Evolutionary conservation across 2,329 filamentous ascomycete genomes (phyloP), one percentile per base, ranked within the genome.

Genomic region (Apiospora hydei): DNA sequence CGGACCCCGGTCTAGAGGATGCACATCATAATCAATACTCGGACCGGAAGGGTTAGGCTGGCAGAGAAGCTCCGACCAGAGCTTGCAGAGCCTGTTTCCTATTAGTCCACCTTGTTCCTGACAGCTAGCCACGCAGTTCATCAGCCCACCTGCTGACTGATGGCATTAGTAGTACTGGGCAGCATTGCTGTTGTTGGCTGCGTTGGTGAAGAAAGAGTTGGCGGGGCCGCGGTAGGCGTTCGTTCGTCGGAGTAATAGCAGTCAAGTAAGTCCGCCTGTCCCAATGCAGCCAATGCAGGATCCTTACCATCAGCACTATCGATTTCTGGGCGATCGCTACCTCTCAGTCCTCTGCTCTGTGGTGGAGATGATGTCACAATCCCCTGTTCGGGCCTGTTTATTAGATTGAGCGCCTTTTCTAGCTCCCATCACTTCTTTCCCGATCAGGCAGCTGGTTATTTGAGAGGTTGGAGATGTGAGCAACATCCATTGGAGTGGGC

Each of bases 1-100:
- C 30, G 7, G 21, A 64, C 6, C 57, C 57, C 18, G 18, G 57
- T 41, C 57, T 64, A n/a, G 21, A n/a, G 30, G 10, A 21, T 64
- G 57, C 57, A 64, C 57, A 64, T 64, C 57, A 64, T 64, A 41
- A 64, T 64, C 57, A 41, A 64, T 64, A 64, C 41, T 64, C 21
- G 57, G 30, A 41, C 57, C 41, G 57, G 57, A 64, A 64, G 8
- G 34, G 57, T 41, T 41, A 64, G 57, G 30, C 34, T 41, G 34
- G 34, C 16, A 10, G 1, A 11, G 18, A 38, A 34, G 53, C 30
- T 34, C 30, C 53, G 53, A 4, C 24, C 24, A 53, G 24, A 30
- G 5, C 16, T 24, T 30, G 24, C 24, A 53, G 24, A 30, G 5
- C 16, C 51, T 30, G 24, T n/a, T 14, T 14, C 51, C 16, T 8